Base-by-base conservation (phyloP, 306 rosid species). In the Canavalia gladiata region DNA sequence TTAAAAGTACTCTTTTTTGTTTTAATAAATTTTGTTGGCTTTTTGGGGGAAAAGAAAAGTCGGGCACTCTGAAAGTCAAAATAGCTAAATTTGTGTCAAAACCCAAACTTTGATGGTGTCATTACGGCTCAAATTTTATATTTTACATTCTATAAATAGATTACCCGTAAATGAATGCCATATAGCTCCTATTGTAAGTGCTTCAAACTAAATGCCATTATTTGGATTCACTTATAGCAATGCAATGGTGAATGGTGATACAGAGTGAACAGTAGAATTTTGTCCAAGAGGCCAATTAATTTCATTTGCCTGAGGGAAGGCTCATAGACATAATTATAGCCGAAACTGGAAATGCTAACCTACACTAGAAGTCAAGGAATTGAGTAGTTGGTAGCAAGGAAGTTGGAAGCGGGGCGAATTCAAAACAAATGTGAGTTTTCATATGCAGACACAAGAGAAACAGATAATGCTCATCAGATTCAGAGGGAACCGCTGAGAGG, bases 141-240 rank as follows among this genome's bases (percentile, higher is more conserved):
- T 4, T 43, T 43, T 43, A 43, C 5, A 43, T 4, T 3, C 8
- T 43, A 43, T 4, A 43, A 43, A 43, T 43, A 43, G 47, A 43
- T 37, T 37, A 5, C 6, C 47, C 5, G 47, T 43, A 43, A 43
- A 43, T 43, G 47, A 43, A 43, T 43, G 47, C 47, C 47, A 43
- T 43, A 3, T 7, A 43, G 8, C 47, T 43, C 47, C 47, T 3
- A 60, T 2, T 1, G 7, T 50, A 50, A 12, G 67, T 31, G 42
- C 67, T 60, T 60, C 43, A 60, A 60, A 31, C 66, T 29, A 59
- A 1, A 59, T 33, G 41, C n/a, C 66, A 30, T 59, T 59, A 59
- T 31, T 60, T 10, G 67, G 42, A 60, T 60, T 31, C 7, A 31
- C 5, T 60, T 60, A 11, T 10, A 34, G 12, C 12, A 60, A 8